Base-by-base conservation (phyloP, 768 basidiomycete species). In the Plicaturopsis crispa region DNA sequence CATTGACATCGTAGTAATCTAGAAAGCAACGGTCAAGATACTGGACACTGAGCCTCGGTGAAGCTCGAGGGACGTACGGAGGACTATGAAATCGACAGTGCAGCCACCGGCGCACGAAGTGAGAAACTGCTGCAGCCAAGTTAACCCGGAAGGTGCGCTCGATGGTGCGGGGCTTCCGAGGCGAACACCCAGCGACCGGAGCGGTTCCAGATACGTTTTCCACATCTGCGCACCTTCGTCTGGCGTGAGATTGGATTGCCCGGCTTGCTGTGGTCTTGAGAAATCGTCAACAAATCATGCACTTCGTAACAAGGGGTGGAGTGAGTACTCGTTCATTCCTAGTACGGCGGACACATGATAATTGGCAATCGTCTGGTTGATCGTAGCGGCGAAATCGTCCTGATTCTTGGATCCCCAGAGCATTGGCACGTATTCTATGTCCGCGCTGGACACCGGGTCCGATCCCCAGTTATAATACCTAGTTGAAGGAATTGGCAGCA, bases 1-100 rank as follows among this genome's bases (percentile, higher is more conserved):
- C 59, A 33, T 77, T 75, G 30, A 67, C 57, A 20, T 75, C 78
- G 54, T 83, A 82, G 64, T 67, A 72, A 43, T 72, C 63, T 69
- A 41, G 6, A 33, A 22, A 40, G 20, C 11, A 33, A n/a, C n/a
- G n/a, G n/a, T n/a, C n/a, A n/a, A n/a, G n/a, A n/a, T n/a, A n/a
- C n/a, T n/a, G n/a, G n/a, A n/a, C n/a, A n/a, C n/a, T n/a, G n/a
- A n/a, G 21, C 6, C 12, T 14, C 30, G 17, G 31, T 24, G 16
- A 24, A 30, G 19, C 26, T 24, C 10, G 26, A 8, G 3, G 6
- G 19, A 31, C 72, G 44, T 47, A 70, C 72, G 77, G 17, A 77
- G 39, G 19, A 75, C 69, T 33, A 78, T 64, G 45, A 78, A 75
- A 50, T 78, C 75, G 7, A 77, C 65, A 4, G 67, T 70, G 47